Conservation (phyloP, 129 eudicot species). For the Solidago caesia region DNA sequence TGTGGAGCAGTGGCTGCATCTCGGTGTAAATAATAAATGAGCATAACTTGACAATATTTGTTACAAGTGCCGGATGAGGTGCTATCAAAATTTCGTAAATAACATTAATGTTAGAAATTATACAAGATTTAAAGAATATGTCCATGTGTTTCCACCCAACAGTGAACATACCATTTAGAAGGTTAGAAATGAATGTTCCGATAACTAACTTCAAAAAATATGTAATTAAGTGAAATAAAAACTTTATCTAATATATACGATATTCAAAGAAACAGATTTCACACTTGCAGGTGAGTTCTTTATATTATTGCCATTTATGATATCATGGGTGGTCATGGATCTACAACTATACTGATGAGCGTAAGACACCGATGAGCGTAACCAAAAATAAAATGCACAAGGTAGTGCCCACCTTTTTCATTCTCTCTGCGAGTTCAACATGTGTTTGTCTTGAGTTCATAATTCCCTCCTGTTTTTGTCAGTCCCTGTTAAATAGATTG, state of each 20-base stretch:
- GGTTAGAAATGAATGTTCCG: neutral
- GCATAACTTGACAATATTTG: neutral
- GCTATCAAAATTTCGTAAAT: neutral
- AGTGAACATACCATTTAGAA: neutral
- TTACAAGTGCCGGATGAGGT: neutral
- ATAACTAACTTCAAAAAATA: neutral
- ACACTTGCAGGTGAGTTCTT: neutral
- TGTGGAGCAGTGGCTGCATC: constrained; percentile 99
- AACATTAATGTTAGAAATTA: neutral
- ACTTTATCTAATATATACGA: neutral
- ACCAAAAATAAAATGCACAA: neutral
- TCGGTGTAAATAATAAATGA: constrained; percentile 46
- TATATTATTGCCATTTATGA: neutral
- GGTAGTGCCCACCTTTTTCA: constrained; percentile 73
- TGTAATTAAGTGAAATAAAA: neutral
- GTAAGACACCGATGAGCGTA: neutral
- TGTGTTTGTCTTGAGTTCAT: constrained; percentile 93
- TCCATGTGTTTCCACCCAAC: neutral
- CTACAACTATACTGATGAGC: neutral
- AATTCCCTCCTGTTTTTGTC: constrained; percentile 91
- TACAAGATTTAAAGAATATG: neutral
- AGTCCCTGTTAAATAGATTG: constrained; percentile 54
- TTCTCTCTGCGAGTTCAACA: constrained; percentile 97
- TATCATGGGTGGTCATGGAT: constrained; percentile 1
- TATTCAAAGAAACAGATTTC: neutral